Conservation (phyloP, 331 rosid genomes). For the Ulmus americana region DNA sequence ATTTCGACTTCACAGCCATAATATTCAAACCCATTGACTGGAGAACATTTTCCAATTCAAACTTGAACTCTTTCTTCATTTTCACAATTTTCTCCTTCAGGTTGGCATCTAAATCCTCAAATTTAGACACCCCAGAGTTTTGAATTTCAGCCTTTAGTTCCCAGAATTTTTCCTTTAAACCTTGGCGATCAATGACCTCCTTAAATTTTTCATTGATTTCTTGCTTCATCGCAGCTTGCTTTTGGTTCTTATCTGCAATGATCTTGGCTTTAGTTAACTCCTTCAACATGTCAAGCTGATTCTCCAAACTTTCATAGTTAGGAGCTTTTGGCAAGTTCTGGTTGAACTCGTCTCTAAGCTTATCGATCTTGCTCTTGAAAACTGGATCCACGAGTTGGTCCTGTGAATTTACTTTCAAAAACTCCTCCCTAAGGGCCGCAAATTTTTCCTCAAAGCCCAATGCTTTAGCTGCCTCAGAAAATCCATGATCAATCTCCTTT, state of each 20-base stretch:
- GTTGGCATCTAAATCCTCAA: constrained; percentile 46
- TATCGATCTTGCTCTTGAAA: constrained; percentile 53
- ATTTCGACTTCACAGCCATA: constrained; percentile 25
- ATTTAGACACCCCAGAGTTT: constrained; percentile 39
- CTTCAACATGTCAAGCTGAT: constrained; percentile 48
- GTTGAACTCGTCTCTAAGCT: constrained; percentile 51
- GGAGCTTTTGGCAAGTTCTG: constrained; percentile 47
- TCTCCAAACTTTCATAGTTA: constrained; percentile 49
- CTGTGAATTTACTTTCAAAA: constrained; percentile 39
- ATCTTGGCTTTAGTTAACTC: constrained; percentile 52
- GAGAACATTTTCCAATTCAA: constrained; percentile 44
- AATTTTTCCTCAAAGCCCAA: constrained; percentile 54
- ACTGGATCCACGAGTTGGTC: constrained; percentile 46
- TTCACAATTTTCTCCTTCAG: constrained; percentile 48
- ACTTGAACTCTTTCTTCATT: constrained; percentile 48
- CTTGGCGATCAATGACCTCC: constrained; percentile 37
- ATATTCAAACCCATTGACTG: constrained; percentile 56
- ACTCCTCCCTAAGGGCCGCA: constrained; percentile 42
- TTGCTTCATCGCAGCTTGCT: constrained; percentile 41
- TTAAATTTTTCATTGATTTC: constrained; percentile 44
- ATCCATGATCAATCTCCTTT: constrained; percentile 61
- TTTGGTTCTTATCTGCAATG: constrained; percentile 31
- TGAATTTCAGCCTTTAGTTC: constrained; percentile 54
- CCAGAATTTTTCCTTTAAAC: constrained; percentile 51
- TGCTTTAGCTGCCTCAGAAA: constrained; percentile 54